Evolutionary conservation across 768 basidiomycete genomes (phyloP).

Genomic region (Lentinula edodes): DNA sequence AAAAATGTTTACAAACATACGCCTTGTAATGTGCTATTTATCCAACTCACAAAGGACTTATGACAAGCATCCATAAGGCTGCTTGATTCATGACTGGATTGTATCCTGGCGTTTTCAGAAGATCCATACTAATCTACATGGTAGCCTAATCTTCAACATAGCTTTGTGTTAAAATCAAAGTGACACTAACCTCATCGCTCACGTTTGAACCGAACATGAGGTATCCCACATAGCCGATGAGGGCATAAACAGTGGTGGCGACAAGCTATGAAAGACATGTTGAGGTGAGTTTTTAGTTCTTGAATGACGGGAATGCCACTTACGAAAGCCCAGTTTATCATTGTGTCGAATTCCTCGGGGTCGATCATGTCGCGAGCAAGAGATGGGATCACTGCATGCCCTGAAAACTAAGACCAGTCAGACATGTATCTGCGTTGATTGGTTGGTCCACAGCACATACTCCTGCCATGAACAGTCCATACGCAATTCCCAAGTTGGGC

Average conservation of each 20-base stretch:
- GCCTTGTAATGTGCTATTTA: not conserved
- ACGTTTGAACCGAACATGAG: constrained; percentile 84
- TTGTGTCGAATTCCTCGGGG: constrained; percentile 71
- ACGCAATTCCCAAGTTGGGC: constrained; percentile 66
- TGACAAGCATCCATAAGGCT: constrained; percentile 83
- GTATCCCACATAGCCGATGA: constrained; percentile 80
- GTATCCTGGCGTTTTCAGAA: constrained; percentile 70
- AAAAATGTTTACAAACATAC: constrained; percentile 6
- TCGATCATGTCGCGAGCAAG: constrained; percentile 86
- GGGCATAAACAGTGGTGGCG: constrained; percentile 55
- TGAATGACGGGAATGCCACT: constrained; percentile 19
- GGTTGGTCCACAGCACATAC: constrained; percentile 33
- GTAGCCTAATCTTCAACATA: not conserved
- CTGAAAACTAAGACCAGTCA: constrained; percentile 57
- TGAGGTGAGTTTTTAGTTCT: not conserved
- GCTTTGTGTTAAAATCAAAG: not conserved
- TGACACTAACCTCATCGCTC: constrained; percentile 63
- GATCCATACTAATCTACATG: constrained; percentile 74
- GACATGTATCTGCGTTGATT: not conserved
- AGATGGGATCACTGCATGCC: constrained; percentile 89
- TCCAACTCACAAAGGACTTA: constrained; percentile 58
- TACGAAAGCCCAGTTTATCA: constrained; percentile 86
- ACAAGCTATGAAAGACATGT: constrained; percentile 35
- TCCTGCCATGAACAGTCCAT: constrained; percentile 91
- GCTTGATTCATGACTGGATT: constrained; percentile 63